Conservation (phyloP, 2,329 filamentous ascomycete genomes). For the Calonectria multiphialidica region DNA sequence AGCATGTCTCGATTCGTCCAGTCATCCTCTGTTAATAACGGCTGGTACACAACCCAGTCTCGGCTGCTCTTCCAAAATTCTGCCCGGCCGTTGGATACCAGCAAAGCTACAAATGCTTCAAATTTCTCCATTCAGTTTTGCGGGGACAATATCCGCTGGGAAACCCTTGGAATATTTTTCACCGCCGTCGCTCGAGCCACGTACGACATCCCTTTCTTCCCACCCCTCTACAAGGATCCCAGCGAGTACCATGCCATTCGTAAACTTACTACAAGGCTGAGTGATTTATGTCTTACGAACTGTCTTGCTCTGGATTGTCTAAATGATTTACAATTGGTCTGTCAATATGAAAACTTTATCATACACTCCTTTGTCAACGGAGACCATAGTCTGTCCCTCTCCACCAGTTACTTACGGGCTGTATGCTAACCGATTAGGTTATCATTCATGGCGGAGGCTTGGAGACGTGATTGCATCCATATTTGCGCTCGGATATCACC, state of each 20-base stretch:
- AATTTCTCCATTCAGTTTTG: constrained; percentile 29
- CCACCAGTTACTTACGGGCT: background rate
- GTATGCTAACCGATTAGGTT: constrained; percentile 46
- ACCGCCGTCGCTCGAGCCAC: constrained; percentile 38
- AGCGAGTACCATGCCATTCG: constrained; percentile 26
- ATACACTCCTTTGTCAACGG: constrained; percentile 56
- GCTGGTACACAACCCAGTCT: background rate
- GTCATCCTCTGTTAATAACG: background rate
- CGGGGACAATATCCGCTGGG: constrained; percentile 35
- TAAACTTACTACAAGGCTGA: constrained; percentile 29
- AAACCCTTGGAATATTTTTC: constrained; percentile 40
- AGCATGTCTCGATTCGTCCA: background rate
- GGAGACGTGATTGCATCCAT: constrained; percentile 59
- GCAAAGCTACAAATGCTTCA: background rate
- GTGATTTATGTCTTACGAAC: constrained; percentile 39
- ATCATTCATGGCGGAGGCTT: constrained; percentile 59
- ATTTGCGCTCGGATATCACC: constrained; percentile 60
- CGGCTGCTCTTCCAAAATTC: constrained; percentile 22
- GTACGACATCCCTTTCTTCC: constrained; percentile 25
- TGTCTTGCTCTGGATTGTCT: constrained; percentile 45
- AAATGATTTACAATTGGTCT: constrained; percentile 57
- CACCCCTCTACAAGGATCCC: constrained; percentile 26
- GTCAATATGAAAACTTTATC: constrained; percentile 61
- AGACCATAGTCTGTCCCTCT: constrained; percentile 53
- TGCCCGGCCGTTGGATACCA: background rate